These are phyloP conservation scores for Tulasnella sp. DNA, from an alignment of 768 basidiomycete species.

Conservation along the genomic window DNA sequence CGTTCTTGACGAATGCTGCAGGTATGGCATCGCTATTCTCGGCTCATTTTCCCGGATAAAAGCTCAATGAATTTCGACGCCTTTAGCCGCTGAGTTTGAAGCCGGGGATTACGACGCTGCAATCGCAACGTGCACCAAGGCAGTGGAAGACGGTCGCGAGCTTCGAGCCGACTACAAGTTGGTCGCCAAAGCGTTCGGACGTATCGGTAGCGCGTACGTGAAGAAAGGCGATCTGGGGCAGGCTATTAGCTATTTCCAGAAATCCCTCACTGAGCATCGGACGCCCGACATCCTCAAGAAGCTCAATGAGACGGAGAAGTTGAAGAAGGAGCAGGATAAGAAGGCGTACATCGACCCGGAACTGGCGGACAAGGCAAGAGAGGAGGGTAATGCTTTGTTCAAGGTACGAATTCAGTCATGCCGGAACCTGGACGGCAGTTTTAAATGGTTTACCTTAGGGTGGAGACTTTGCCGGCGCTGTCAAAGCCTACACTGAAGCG, in stretches of 20 bases:
- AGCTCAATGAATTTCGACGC: not conserved
- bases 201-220: slow-evolving; percentile 76
- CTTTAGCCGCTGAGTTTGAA: slow-evolving; percentile 82
- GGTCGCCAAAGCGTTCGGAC: slow-evolving; percentile 88
- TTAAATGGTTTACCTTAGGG: slow-evolving; percentile 26
- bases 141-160: slow-evolving; percentile 92
- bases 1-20: slow-evolving; percentile 84
- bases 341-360: slow-evolving; percentile 82
- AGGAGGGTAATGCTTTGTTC: slow-evolving; percentile 89
- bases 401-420: slow-evolving; percentile 40
- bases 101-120: slow-evolving; percentile 84
- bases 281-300: slow-evolving; percentile 88
- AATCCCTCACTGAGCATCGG: slow-evolving; percentile 92
- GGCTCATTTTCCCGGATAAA: not conserved
- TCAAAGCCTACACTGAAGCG: slow-evolving; percentile 88
- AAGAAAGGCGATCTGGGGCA: slow-evolving; percentile 66
- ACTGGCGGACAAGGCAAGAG: slow-evolving; percentile 71
- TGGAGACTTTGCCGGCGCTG: slow-evolving; percentile 85
- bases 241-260: slow-evolving; percentile 88
- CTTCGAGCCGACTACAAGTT: slow-evolving; percentile 91
- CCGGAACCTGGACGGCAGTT: not conserved
- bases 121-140: slow-evolving; percentile 88
- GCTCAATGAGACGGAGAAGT: slow-evolving; percentile 72
- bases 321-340: slow-evolving; percentile 67
- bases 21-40: slow-evolving; percentile 38